Percentiles rank a stretch among this genome's conserved stretches.
Conservation (phyloP, 2,329 filamentous ascomycete species). For the Saccharata proteae region DNA sequence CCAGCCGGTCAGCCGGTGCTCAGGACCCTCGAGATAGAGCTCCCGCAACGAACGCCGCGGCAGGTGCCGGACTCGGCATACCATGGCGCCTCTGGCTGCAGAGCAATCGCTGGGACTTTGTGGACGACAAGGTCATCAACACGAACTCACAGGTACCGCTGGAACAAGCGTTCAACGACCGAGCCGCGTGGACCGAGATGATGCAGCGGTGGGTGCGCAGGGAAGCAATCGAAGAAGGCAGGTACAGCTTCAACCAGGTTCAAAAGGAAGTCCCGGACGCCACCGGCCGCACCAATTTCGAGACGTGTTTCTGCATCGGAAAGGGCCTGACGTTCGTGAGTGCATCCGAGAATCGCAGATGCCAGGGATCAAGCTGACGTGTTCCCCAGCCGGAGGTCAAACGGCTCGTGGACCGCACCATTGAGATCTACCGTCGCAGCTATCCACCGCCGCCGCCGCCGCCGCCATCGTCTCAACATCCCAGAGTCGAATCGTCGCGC, state of each 20-base stretch:
- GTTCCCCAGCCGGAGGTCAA: slow-evolving; percentile 17
- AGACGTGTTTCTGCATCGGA: slow-evolving; percentile 24
- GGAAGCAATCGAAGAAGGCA: slow-evolving; percentile 23
- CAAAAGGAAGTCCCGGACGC: slow-evolving; percentile 21
- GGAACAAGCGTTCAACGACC: slow-evolving; percentile 18
- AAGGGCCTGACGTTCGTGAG: slow-evolving; percentile 20
- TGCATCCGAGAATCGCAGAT: too few relatives aligned
- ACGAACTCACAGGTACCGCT: slow-evolving; percentile 18
- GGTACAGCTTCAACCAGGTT: slow-evolving; percentile 18
- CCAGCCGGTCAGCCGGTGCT: neutral
- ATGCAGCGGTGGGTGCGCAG: slow-evolving; percentile 26
- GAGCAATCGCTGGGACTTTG: slow-evolving; percentile 22
- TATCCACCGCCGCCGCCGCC: slow-evolving; percentile 3
- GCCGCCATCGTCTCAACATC: neutral
- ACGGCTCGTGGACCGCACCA: slow-evolving; percentile 25
- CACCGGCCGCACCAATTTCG: slow-evolving; percentile 19
- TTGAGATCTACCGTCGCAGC: slow-evolving; percentile 22
- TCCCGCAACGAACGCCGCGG: slow-evolving; percentile 19
- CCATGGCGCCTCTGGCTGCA: slow-evolving; percentile 24
- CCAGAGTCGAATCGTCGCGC: slow-evolving; percentile 1
- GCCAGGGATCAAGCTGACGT: neutral
- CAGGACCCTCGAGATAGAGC: slow-evolving; percentile 12
- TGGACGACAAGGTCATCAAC: slow-evolving; percentile 20
- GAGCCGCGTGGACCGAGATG: slow-evolving; percentile 23
- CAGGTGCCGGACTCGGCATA: slow-evolving; percentile 22